phyloP scores from a whole-genome alignment of 805 yeast genomes.

The Metschnikowia aberdeeniae region DNA sequence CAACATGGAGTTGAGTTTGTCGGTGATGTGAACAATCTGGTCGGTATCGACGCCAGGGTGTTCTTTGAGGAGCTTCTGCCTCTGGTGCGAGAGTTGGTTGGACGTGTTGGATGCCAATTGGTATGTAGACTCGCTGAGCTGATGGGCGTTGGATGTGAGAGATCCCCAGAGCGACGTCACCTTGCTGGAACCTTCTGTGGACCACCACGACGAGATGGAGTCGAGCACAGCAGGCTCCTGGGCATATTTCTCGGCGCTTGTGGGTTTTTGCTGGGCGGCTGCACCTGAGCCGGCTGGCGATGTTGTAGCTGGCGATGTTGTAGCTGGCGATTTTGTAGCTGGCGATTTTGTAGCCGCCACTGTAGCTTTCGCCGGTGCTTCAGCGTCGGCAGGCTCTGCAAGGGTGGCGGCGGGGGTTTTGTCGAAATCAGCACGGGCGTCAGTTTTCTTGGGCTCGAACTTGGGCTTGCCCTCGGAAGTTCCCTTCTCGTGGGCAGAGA shows the following conservation, averaged over 20 bases:
- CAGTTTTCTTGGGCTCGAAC: conserved; percentile 32
- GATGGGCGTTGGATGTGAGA: conserved; percentile 50
- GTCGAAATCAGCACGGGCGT: neutral
- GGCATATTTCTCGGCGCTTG: neutral
- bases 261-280: neutral
- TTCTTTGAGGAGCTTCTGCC: conserved; percentile 33
- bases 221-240: conserved; percentile 26
- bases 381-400: too few relatives aligned
- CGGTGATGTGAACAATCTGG: conserved; percentile 27
- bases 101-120: conserved; percentile 46
- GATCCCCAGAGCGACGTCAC: conserved; percentile 68
- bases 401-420: too few relatives aligned
- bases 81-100: conserved; percentile 36
- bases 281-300: too few relatives aligned
- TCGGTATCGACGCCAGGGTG: conserved; percentile 22
- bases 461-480: conserved; percentile 20
- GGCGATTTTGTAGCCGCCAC: too few relatives aligned
- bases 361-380: too few relatives aligned
- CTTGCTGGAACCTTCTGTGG: conserved; percentile 59
- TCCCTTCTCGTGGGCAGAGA: conserved; percentile 56
- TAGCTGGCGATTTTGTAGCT: too few relatives aligned
- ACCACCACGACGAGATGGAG: conserved; percentile 73
- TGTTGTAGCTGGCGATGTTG: too few relatives aligned
- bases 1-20: conserved; percentile 30
- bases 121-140: conserved; percentile 47